Base-by-base conservation (phyloP, 2,329 filamentous ascomycete genomes). In the Colletotrichum melonis region DNA sequence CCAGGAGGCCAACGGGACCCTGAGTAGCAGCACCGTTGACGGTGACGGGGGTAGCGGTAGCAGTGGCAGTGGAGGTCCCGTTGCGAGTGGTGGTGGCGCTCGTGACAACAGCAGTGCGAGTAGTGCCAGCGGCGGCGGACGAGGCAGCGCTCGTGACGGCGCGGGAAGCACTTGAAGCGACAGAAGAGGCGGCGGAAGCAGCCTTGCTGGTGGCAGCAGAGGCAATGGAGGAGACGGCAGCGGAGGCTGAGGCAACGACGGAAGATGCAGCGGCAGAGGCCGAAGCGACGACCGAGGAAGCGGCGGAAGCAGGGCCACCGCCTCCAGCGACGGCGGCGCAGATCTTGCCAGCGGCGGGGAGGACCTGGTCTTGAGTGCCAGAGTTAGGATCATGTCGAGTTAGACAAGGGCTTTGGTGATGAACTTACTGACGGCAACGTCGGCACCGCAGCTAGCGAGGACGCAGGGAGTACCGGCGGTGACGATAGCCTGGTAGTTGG, bases 401-500 rank as follows among this genome's bases (percentile, higher is more conserved):
- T 7, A 14, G 8, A 22, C 4, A 6, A 11, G 59, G 26, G 30
- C 8, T 1, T 12, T 42, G 4, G 14, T 2, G 2, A 32, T 24
- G 32, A 4, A 74, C 73, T 42, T 62, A 75, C 73, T 57, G 62
- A 70, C 42, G 4, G 71, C 66, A 26, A 60, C 63, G 9, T 67
- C 52, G 9, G 30, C 19, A 16, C 73, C 71, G 22, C 73, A 75
- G 38, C 4, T 26, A 14, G 24, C 5, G 22, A 71, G n/a, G 11
- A 75, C 57, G 67, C 73, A 75, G 42, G 71, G 56, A 2, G 60
- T 63, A 30, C 24, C 56, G 57, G 62, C 55, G 19, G 54, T 14
- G 24, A 67, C 11, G 24, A 75, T 70, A 30, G 70, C 32, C 52
- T 70, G 60, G 56, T 46, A 74, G 65, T 70, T 75, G 52, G 35